Percentiles rank a stretch among this genome's conserved stretches.
Evolutionary conservation across 805 yeast species (phyloP).

Genomic region (Nadsonia fulvescens): DNA sequence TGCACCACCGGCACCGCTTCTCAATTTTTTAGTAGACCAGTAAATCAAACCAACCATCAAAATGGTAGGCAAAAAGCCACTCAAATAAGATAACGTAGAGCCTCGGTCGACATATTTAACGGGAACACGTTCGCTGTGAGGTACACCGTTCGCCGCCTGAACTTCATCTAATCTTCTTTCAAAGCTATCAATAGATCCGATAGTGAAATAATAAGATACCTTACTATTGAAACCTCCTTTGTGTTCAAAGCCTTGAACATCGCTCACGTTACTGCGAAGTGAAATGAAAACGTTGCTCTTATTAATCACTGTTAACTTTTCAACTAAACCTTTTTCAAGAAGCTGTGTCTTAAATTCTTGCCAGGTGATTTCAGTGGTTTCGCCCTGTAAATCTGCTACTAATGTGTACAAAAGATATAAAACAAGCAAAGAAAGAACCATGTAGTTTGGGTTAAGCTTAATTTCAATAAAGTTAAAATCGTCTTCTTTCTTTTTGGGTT

Average conservation of each 20-base stretch:
- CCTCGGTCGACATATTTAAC: constrained; percentile 64
- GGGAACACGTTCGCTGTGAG: constrained; percentile 54
- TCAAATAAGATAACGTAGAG: constrained; percentile 38
- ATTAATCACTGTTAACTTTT: constrained; percentile 57
- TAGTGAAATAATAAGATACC: constrained; percentile 34
- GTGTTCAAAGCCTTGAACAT: constrained; percentile 31
- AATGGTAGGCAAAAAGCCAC: constrained; percentile 76
- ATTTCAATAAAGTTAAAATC: too few species aligned
- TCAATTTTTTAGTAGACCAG: constrained; percentile 36
- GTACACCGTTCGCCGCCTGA: constrained; percentile 49
- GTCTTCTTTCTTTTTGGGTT: too few species aligned
- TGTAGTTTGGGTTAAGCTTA: too few species aligned
- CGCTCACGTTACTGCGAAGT: constrained; percentile 28
- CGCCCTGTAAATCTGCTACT: too few species aligned
- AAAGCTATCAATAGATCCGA: constrained; percentile 80
- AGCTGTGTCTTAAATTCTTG: constrained; percentile 73
- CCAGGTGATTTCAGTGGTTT: constrained; percentile 80
- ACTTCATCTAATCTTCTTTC: constrained; percentile 64
- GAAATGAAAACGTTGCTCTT: constrained; percentile 57
- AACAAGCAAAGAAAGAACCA: too few species aligned
- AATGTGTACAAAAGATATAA: too few species aligned
- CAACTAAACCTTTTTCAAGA: constrained; percentile 62
- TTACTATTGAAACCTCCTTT: too few species aligned
- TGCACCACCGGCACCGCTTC: constrained; percentile 29
- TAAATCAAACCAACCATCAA: constrained; percentile 74